phyloP scores from a whole-genome alignment of 2,329 filamentous ascomycete species.

The Madurella fahalii region DNA sequence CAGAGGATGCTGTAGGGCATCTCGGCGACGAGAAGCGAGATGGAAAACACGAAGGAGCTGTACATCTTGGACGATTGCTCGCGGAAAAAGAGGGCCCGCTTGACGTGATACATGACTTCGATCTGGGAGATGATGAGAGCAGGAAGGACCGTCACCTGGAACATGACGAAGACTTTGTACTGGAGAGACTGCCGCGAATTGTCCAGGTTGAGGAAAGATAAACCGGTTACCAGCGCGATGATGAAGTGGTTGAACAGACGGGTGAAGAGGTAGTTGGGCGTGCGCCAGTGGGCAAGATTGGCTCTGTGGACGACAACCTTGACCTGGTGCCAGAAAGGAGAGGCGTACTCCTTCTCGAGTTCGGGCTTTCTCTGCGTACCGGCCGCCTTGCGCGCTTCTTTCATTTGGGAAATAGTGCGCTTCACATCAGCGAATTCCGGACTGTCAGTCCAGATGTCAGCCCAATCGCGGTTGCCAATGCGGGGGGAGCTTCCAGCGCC shows the following conservation, averaged over 20 bases:
- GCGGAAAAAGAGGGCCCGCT: conserved; percentile 78
- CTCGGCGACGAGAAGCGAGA: conserved; percentile 76
- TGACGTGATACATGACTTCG: conserved; percentile 77
- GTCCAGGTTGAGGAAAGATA: conserved; percentile 75
- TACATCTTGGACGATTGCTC: conserved; percentile 86
- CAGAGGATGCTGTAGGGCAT: conserved; percentile 80
- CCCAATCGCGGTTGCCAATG: conserved; percentile 73
- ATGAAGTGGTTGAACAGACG: conserved; percentile 79
- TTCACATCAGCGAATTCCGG: conserved; percentile 66
- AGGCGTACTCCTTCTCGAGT: conserved; percentile 74
- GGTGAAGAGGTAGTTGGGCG: conserved; percentile 85
- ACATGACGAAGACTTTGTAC: conserved; percentile 84
- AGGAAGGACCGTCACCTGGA: conserved; percentile 81
- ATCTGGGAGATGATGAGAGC: conserved; percentile 80
- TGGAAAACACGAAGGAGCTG: conserved; percentile 70
- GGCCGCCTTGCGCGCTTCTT: conserved; percentile 49
- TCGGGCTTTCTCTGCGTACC: conserved; percentile 43
- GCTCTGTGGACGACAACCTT: conserved; percentile 68
- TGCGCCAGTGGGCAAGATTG: conserved; percentile 77
- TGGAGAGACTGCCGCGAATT: conserved; percentile 73
- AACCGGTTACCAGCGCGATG: conserved; percentile 72
- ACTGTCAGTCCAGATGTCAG: conserved; percentile 71
- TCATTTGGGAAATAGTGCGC: conserved; percentile 62
- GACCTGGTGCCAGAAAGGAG: conserved; percentile 74
- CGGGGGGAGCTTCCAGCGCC: conserved; percentile 70